Evolutionary conservation across 257 asterid genomes (phyloP), one percentile per base, ranked within the genome.

Genomic region (Scutellaria baicalensis): DNA sequence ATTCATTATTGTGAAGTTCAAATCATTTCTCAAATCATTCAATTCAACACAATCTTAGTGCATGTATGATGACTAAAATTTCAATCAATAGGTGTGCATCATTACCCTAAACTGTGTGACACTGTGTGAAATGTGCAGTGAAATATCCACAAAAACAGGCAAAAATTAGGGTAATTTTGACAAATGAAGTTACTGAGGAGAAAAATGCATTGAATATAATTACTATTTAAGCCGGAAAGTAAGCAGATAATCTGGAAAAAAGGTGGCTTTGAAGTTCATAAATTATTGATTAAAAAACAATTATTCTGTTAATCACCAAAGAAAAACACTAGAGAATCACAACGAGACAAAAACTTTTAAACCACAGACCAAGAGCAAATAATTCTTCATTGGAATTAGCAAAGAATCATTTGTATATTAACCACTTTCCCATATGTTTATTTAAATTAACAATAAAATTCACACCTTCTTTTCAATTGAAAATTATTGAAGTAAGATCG

Each of bases 321-420:
- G 56, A 48, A 35, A 59, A 70, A 39, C 68, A 70, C 21, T 39
- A 50, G 1, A 23, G 20, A 74, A 58, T 49, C 78, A 74, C 20
- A 48, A 66, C 5, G 40, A 67, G 74, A 74, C 74, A 74, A 66
- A 66, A 72, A 33, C 49, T 35, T 5, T 72, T 16, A 63, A 72
- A 62, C 45, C 63, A 27, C 74, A 59, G 63, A 66, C 73, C 73
- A 73, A 47, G 48, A 51, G 64, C 59, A 27, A 67, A 67, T 67
- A 59, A 74, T 83, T 83, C 72, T 75, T 69, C 87, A 31, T 83
- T 71, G 84, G 70, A 78, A 74, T 63, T 63, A 56, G 39, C 35
- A 77, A 79, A 77, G 38, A 77, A 75, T 68, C 44, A 47, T 55
- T 48, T 6, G 60, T 48, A 36, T 21, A 48, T 59, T 66, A 66